phyloP scores from a whole-genome alignment of 345 rosid genomes.

The Cardamine chenopodiifolia region DNA sequence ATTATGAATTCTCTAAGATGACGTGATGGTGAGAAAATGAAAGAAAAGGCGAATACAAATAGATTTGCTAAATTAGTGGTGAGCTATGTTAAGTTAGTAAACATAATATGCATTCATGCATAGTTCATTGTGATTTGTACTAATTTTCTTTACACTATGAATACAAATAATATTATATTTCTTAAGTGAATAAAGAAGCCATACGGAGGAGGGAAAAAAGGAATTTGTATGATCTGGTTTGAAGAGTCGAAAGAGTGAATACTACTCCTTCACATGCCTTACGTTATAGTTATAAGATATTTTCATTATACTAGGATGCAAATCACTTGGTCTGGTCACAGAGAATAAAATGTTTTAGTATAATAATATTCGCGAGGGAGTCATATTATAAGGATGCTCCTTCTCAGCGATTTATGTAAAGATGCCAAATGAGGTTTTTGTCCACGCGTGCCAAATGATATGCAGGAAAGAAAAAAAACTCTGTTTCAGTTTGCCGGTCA shows the following conservation, averaged over 20 bases:
- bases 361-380: not conserved
- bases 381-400: not conserved
- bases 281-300: not conserved
- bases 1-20: too few species aligned
- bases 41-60: not conserved
- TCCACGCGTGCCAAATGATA: not conserved
- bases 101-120: not conserved
- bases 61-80: not conserved
- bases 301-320: not conserved
- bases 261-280: not conserved
- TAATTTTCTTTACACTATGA: not conserved
- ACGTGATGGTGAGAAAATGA: not conserved
- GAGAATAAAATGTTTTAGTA: not conserved
- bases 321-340: not conserved
- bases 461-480: not conserved
- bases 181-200: not conserved
- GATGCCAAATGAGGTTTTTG: not conserved
- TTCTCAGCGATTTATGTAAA: not conserved
- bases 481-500: not conserved
- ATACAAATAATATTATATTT: not conserved
- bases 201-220: not conserved
- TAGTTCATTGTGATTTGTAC: not conserved
- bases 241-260: conserved; percentile 21
- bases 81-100: not conserved
- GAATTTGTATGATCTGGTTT: not conserved